phyloP scores from a whole-genome alignment of 2,329 filamentous ascomycete genomes.

The Apiospora sp. region DNA sequence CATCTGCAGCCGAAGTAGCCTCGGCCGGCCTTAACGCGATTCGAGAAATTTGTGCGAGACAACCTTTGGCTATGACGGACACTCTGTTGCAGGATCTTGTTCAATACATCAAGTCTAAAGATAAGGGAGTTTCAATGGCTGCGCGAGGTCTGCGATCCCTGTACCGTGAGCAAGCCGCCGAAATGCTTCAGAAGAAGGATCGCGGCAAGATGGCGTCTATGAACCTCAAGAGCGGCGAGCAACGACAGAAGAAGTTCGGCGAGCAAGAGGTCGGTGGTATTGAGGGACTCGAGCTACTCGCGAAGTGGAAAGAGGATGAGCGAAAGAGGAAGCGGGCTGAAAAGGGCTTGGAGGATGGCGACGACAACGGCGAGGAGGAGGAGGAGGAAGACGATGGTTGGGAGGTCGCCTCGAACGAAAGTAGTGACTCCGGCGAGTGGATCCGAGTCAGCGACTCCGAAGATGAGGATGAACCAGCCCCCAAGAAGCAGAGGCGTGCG shows the following conservation, averaged over 20 bases:
- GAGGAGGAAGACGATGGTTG: constrained; percentile 64
- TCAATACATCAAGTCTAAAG: constrained; percentile 95
- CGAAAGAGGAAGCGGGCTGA: constrained; percentile 75
- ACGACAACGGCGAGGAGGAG: constrained; percentile 67
- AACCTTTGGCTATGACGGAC: constrained; percentile 95
- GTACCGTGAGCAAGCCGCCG: constrained; percentile 89
- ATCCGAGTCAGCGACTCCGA: constrained; percentile 88
- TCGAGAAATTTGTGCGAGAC: constrained; percentile 89
- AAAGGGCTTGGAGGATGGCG: constrained; percentile 70
- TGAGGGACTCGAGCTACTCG: constrained; percentile 89
- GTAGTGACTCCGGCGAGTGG: constrained; percentile 84
- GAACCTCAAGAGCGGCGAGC: constrained; percentile 76
- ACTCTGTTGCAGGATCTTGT: constrained; percentile 95
- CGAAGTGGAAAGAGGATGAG: constrained; percentile 94
- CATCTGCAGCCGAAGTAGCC: constrained; percentile 87
- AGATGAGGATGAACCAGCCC: constrained; percentile 75
- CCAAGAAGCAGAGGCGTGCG: constrained; percentile 67
- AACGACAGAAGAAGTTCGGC: constrained; percentile 81
- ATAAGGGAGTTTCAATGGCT: constrained; percentile 99
- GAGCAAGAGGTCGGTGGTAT: constrained; percentile 83
- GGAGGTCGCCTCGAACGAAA: constrained; percentile 68
- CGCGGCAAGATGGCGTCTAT: constrained; percentile 92
- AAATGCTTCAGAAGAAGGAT: constrained; percentile 88
- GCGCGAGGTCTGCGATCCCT: constrained; percentile 89
- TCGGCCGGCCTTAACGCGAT: constrained; percentile 94